phyloP scores from a whole-genome alignment of 164 flowering plant genomes.

The Chimonanthus salicifolius region DNA sequence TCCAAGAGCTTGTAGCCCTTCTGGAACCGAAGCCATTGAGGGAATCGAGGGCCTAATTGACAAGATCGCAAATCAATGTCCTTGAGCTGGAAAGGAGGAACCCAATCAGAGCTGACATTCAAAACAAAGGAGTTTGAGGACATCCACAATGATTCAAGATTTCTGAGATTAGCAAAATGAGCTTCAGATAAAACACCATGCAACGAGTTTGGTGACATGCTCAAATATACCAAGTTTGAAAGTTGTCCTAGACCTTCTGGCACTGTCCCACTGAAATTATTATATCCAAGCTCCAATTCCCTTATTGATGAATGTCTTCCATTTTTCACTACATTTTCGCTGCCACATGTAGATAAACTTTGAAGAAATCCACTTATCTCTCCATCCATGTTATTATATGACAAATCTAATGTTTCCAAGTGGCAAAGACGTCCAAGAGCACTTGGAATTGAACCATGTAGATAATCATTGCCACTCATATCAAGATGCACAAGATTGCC shows the following conservation, averaged over 20 bases:
- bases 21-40: neutral
- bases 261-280: neutral
- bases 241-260: neutral
- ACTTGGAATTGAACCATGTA: no score
- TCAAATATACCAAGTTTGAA: neutral
- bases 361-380: neutral
- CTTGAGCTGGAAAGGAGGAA: neutral
- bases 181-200: neutral
- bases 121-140: neutral
- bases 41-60: neutral
- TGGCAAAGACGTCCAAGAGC: neutral
- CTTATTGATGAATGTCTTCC: neutral
- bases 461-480: no score
- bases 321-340: neutral
- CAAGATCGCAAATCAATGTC: neutral
- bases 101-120: neutral
- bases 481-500: no score
- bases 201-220: neutral
- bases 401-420: neutral
- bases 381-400: neutral
- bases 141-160: neutral
- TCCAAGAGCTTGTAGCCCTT: neutral
- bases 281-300: fast-evolving
- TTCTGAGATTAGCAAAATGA: neutral
- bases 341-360: neutral